phyloP scores from a whole-genome alignment of 257 asterid species.

The Gardenia jasminoides region DNA sequence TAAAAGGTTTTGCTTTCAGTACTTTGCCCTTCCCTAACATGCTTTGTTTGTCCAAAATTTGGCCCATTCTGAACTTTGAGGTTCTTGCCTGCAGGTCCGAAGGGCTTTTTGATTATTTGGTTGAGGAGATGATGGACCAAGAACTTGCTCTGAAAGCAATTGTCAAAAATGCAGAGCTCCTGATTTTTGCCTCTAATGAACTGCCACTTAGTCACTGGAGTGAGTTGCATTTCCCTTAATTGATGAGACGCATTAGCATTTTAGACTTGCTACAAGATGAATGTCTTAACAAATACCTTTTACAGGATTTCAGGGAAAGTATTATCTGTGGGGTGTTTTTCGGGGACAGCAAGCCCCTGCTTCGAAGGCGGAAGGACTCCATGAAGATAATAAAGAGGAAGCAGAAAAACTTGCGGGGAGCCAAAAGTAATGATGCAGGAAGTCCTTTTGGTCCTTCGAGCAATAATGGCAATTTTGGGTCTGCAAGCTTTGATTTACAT shows the following conservation, averaged over 20 bases:
- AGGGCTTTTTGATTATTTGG: constrained; percentile 47
- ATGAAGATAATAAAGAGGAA: constrained; percentile 2
- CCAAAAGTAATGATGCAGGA: constrained; percentile 11
- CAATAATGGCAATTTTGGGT: constrained; percentile 26
- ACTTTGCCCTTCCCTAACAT: background rate
- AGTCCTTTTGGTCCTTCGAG: constrained; percentile 28
- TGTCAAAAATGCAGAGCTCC: constrained; percentile 66
- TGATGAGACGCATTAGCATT: background rate
- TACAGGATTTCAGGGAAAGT: constrained; percentile 63
- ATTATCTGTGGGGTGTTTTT: constrained; percentile 85
- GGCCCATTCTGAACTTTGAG: background rate
- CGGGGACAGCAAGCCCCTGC: constrained; percentile 33
- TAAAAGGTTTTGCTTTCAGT: constrained; percentile 36
- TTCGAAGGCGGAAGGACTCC: constrained; percentile 2
- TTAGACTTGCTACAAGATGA: background rate
- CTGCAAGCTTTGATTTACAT: background rate
- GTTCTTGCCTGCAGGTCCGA: constrained; percentile 34
- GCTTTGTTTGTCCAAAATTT: background rate
- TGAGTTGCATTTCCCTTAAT: constrained; percentile 32
- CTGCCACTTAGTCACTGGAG: constrained; percentile 68
- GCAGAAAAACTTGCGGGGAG: background rate
- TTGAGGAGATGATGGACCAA: constrained; percentile 43
- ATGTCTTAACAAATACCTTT: background rate
- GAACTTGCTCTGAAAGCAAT: constrained; percentile 63
- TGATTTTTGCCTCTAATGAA: constrained; percentile 68